Base-by-base conservation (phyloP, 352 stramenopile species). In the Plasmopara viticola region DNA sequence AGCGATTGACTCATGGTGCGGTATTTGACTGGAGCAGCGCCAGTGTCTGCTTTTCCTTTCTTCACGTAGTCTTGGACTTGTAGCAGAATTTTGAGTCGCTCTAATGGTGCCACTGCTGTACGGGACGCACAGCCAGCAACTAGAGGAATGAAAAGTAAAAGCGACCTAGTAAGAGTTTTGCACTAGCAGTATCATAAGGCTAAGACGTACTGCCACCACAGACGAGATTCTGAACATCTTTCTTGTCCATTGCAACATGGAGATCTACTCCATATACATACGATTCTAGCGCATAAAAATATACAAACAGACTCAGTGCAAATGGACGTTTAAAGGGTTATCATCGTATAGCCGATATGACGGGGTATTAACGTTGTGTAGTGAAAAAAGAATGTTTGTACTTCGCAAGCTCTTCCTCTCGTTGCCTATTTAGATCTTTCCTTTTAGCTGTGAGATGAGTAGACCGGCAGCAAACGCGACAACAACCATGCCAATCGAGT, bases 21-120 rank as follows among this genome's bases (percentile, higher is more conserved):
- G 59, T 88, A 90, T 50, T 86, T 84, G 9, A 35, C 48, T 33
- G 52, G 41, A 25, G 44, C 49, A 2, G 31, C 37, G 17, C 35
- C 25, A 15, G 43, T 40, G 2, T 46, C 42, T 7, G 35, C n/a
- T 17, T 18, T 45, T 41, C 40, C 33, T 25, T 59, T 60, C 35
- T 66, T 73, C 40, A 88, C 58, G 53, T 79, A 70, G 56, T 89
- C 78, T 58, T 92, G 81, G 37, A 90, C 75, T 50, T 92, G 81
- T 44, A 77, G 78, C 39, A 89, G 60, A 60, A 92, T 92, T 60
- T 90, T 92, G 44, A 90, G 68, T 8, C 81, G 70, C 62, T 92
- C 78, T 25, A 89, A 66, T 6, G 76, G 81, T 34, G 79, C 79
- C 14, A 90, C 79, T 13, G 74, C 71, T 46, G 76, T 86, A 46